Percentiles rank a stretch among this genome's conserved stretches.
These are phyloP conservation scores for Saprolegnia diclina DNA, from an alignment of 352 stramenopile genomes.

Conservation along the genomic window DNA sequence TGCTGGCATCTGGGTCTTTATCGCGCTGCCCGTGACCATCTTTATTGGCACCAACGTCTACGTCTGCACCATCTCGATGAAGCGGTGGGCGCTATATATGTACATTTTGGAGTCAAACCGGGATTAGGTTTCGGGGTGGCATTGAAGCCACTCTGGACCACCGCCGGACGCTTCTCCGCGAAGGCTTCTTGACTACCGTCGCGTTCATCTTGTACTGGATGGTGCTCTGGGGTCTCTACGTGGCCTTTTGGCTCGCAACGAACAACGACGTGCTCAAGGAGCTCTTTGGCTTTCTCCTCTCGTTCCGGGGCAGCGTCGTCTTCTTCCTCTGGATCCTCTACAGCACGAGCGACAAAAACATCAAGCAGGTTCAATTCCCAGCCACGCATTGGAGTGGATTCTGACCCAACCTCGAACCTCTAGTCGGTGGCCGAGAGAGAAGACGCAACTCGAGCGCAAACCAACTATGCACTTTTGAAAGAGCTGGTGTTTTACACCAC, in stretches of 20 bases:
- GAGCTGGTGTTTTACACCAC: slow-evolving; percentile 79
- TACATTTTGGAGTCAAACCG: background rate
- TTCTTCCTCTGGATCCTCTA: slow-evolving; percentile 75
- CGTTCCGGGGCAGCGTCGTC: slow-evolving; percentile 58
- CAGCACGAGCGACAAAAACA: slow-evolving; percentile 28
- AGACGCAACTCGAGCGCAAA: slow-evolving; percentile 58
- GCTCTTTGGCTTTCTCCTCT: slow-evolving; percentile 62
- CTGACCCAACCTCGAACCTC: too few relatives aligned
- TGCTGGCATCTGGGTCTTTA: slow-evolving; percentile 60
- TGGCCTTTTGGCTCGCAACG: slow-evolving; percentile 49
- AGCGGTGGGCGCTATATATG: background rate
- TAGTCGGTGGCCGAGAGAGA: slow-evolving; percentile 43
- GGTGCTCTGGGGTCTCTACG: slow-evolving; percentile 64
- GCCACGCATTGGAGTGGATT: background rate
- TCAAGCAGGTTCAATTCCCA: background rate
- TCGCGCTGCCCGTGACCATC: slow-evolving; percentile 46
- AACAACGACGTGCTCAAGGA: slow-evolving; percentile 38
- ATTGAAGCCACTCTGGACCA: slow-evolving; percentile 55
- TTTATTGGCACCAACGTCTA: slow-evolving; percentile 58
- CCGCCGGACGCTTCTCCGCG: slow-evolving; percentile 47
- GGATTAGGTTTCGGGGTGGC: slow-evolving; percentile 48
- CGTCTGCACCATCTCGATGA: slow-evolving; percentile 52
- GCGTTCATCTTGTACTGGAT: slow-evolving; percentile 60
- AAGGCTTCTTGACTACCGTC: slow-evolving; percentile 66
- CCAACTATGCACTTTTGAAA: slow-evolving; percentile 69